Evolutionary conservation across 371 early-diverging fungal species (phyloP).

Genomic region (Actinomortierella ambigua): DNA sequence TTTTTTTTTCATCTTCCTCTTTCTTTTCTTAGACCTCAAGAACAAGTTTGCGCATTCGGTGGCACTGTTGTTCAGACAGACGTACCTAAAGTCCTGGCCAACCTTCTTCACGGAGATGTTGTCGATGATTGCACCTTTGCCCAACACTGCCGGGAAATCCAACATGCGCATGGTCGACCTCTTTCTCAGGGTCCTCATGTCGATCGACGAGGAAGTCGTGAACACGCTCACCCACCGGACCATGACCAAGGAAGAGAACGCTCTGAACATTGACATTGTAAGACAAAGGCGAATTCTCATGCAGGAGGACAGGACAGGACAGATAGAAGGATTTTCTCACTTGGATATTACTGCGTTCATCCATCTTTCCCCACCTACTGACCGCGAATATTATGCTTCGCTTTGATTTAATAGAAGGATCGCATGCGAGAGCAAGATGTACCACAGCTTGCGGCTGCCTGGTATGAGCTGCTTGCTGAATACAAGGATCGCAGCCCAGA

Average conservation of each 20-base stretch:
- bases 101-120: slow-evolving; percentile 88
- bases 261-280: slow-evolving; percentile 76
- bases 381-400: neutral
- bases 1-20: neutral
- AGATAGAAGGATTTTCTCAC: no score
- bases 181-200: slow-evolving; percentile 78
- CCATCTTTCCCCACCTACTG: neutral
- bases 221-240: slow-evolving; percentile 71
- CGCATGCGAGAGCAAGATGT: slow-evolving; percentile 89
- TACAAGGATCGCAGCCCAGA: slow-evolving; percentile 56
- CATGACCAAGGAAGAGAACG: slow-evolving; percentile 66
- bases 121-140: slow-evolving; percentile 55
- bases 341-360: no score
- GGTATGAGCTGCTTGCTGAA: slow-evolving; percentile 74
- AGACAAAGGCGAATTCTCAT: neutral
- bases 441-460: slow-evolving; percentile 72
- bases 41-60: slow-evolving; percentile 89
- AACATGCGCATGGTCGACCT: slow-evolving; percentile 76
- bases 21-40: slow-evolving; percentile 61
- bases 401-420: slow-evolving; percentile 67
- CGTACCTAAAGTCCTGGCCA: slow-evolving; percentile 88
- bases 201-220: slow-evolving; percentile 93
- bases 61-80: slow-evolving; percentile 80
- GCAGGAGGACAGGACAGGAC: no score
- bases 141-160: slow-evolving; percentile 37